Evolutionary conservation across 2,329 filamentous ascomycete species (phyloP), one percentile per base, ranked within the genome.

Genomic region (Nakataea oryzae): DNA sequence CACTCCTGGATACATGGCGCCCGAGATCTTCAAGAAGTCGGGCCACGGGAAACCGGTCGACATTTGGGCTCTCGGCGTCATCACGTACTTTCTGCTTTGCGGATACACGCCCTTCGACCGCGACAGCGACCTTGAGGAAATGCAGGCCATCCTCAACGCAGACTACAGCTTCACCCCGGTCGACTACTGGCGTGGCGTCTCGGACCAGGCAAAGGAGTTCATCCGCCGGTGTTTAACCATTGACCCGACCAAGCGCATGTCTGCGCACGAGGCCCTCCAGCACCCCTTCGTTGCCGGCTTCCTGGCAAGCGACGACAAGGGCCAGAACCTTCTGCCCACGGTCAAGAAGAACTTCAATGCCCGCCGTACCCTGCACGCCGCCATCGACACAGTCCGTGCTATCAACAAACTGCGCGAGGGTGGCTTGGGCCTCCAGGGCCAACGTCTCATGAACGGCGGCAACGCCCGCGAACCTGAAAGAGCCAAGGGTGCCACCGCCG

Each of bases 1-100:
- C 64, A 99, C 95, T 1, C 95, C 95, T 3, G 95, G 95, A 59
- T 99, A 99, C 76, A 99, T 99, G 95, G 95, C 95, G 2, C 95
- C 95, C 27, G 95, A 99, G 74, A 99, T 99, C 70, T 99, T 99
- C 79, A 96, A 96, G 76, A 99, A 99, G 81, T 93, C 89, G 9
- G 95, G 95, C 29, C 95, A 99, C 74, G 95, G 95, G 66, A 99
- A 97, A 76, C 93, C 95, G 68, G 95, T 99, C 61, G 95, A 99
- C 74, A 88, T 99, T 66, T 99, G 95, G 95, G 95, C 95, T 50
- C 91, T 97, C 65, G 95, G 95, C 58, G 95, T 99, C 56, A 99
- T 99, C 72, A 97, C 95, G 34, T 99, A 97, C 79, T 99, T 99
- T 79, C 81, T 99, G 32, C 87, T 99, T 60, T 97, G 95, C 75